Conservation (phyloP, 441 rosid species). For the Brassica balearica region DNA sequence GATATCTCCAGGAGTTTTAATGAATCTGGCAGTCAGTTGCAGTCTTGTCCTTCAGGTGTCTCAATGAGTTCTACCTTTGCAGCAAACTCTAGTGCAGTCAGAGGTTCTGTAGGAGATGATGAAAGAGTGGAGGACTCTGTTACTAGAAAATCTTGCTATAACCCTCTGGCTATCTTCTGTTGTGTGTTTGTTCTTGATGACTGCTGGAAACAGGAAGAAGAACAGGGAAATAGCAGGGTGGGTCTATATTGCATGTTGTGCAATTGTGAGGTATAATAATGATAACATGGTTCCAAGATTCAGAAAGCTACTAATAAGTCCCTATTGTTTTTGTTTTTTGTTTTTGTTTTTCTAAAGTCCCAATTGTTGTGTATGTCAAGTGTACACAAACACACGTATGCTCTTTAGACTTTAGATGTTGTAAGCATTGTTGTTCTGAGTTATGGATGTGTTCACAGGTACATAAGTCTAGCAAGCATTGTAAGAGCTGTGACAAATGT, state of each 20-base stretch:
- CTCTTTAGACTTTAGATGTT: too few species aligned
- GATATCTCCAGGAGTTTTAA: conserved; percentile 54
- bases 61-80: conserved; percentile 73
- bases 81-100: conserved; percentile 61
- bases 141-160: conserved; percentile 26
- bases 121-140: conserved; percentile 43
- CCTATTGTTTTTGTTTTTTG: background rate
- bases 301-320: background rate
- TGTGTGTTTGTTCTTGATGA: conserved; percentile 69
- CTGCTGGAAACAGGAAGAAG: conserved; percentile 59
- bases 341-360: too few species aligned
- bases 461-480: conserved; percentile 70
- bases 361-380: background rate
- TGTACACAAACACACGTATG: background rate
- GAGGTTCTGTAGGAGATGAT: conserved; percentile 63
- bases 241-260: conserved; percentile 73
- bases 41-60: conserved; percentile 74
- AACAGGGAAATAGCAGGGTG: conserved; percentile 53
- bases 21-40: conserved; percentile 63
- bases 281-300: conserved; percentile 13
- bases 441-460: conserved; percentile 49
- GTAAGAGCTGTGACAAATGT: conserved; percentile 74
- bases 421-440: conserved; percentile 13
- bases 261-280: conserved; percentile 61
- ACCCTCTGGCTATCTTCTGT: conserved; percentile 56